These are phyloP conservation scores for Papiliotrema nemorosa DNA, from an alignment of 1,284 basidiomycete genomes.

Conservation along the genomic window DNA sequence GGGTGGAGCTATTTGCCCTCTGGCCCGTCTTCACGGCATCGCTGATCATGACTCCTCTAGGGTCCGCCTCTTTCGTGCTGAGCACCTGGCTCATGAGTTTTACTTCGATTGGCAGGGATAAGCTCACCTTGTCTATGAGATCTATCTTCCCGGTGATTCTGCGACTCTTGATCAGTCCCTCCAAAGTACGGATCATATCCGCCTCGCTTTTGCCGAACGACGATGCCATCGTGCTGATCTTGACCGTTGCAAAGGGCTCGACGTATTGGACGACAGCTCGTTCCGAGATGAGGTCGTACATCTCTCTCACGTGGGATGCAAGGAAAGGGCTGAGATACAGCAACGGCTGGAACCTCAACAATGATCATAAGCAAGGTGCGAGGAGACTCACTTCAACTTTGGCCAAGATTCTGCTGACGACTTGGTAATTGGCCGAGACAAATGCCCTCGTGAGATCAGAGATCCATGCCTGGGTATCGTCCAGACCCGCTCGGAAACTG, in stretches of 20 bases:
- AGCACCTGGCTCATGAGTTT: slow-evolving; percentile 20
- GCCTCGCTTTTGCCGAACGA: slow-evolving; percentile 26
- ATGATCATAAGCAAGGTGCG: neutral
- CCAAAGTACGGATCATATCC: slow-evolving; percentile 26
- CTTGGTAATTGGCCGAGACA: slow-evolving; percentile 36
- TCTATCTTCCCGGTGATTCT: slow-evolving; percentile 37
- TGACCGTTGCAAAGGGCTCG: slow-evolving; percentile 34
- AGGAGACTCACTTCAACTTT: slow-evolving; percentile 26
- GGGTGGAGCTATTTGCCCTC: slow-evolving; percentile 17
- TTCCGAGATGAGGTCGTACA: slow-evolving; percentile 28
- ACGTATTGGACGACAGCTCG: slow-evolving; percentile 42
- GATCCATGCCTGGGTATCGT: slow-evolving; percentile 34
- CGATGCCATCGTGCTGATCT: slow-evolving; percentile 32
- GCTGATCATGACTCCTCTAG: slow-evolving; percentile 25
- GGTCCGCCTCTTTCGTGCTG: slow-evolving; percentile 18
- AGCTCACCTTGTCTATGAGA: slow-evolving; percentile 37
- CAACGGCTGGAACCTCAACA: slow-evolving; percentile 14
- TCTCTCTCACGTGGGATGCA: slow-evolving; percentile 8
- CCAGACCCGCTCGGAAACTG: slow-evolving; percentile 30
- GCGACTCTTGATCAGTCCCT: slow-evolving; percentile 23
- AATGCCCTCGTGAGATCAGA: slow-evolving; percentile 36
- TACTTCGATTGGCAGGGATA: neutral
- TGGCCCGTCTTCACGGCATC: slow-evolving; percentile 21
- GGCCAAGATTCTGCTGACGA: slow-evolving; percentile 24
- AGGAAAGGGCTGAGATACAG: slow-evolving; percentile 35